Conservation (phyloP, 352 stramenopile species). For the Globisporangium spiculum region DNA sequence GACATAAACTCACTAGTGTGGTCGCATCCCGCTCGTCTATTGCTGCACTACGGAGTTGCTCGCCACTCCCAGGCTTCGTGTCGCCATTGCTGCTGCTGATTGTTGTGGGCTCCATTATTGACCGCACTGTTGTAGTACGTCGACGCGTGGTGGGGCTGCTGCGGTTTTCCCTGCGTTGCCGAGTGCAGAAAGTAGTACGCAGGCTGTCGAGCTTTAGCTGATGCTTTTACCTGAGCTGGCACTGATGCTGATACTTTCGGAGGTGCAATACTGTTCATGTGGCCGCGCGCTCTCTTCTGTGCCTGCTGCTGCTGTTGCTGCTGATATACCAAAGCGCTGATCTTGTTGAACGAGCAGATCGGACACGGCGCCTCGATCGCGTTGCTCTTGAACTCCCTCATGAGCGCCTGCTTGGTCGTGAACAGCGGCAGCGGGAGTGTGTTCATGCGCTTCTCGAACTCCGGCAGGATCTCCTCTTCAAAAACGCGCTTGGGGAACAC, state of each 20-base stretch:
- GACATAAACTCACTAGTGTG: too few relatives aligned
- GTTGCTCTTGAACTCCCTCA: constrained; percentile 59
- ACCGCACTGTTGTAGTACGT: constrained; percentile 4
- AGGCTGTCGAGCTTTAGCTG: constrained; percentile 4
- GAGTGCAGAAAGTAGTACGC: constrained; percentile 65
- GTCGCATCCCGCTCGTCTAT: neutral
- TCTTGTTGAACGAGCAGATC: constrained; percentile 81
- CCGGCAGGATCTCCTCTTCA: constrained; percentile 75
- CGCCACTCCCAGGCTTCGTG: constrained; percentile 55
- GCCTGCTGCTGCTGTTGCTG: constrained; percentile 18
- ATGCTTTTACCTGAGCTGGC: neutral
- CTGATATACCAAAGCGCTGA: constrained; percentile 54
- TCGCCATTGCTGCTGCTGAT: constrained; percentile 14
- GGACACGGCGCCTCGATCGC: constrained; percentile 73
- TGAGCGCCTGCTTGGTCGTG: constrained; percentile 61
- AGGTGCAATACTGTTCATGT: too few relatives aligned
- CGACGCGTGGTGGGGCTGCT: neutral
- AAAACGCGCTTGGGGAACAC: constrained; percentile 85
- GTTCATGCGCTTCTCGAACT: constrained; percentile 83
- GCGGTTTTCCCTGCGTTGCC: constrained; percentile 8
- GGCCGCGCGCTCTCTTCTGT: neutral
- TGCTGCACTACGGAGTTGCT: constrained; percentile 1
- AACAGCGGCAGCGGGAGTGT: constrained; percentile 54
- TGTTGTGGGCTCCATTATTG: neutral
- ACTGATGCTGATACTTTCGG: neutral